A percentile compares a stretch with the other conserved stretches of the same genome.
phyloP scores from a whole-genome alignment of 2,329 filamentous ascomycete genomes.

The Graphilbum fragrans region DNA sequence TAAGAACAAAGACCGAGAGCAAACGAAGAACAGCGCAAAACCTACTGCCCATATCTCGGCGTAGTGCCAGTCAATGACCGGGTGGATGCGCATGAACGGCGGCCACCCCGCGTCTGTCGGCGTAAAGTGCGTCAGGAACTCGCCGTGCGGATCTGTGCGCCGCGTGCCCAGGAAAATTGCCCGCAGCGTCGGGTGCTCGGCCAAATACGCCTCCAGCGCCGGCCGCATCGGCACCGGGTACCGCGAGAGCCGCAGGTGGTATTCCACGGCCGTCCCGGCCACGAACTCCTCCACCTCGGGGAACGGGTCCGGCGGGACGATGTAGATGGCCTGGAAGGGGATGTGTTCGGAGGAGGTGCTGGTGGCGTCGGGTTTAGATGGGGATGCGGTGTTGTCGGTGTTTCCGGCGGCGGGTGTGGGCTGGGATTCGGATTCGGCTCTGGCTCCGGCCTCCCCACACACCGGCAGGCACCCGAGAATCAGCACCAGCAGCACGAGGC shows the following conservation, averaged over 20 bases:
- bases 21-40: constrained; percentile 11
- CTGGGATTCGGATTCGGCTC: too few species aligned
- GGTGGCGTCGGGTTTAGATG: constrained; percentile 2
- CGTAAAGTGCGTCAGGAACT: constrained; percentile 68
- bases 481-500: constrained; percentile 79
- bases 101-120: constrained; percentile 86
- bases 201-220: constrained; percentile 67
- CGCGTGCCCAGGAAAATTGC: constrained; percentile 83
- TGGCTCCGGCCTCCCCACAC: neutral
- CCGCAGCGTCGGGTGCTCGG: constrained; percentile 49
- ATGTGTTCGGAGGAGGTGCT: constrained; percentile 21
- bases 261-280: constrained; percentile 46
- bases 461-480: constrained; percentile 55
- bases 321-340: constrained; percentile 71
- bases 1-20: too few species aligned
- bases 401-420: neutral
- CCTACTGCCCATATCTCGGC: constrained; percentile 85
- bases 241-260: constrained; percentile 63
- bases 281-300: constrained; percentile 80
- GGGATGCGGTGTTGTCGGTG: constrained; percentile 1
- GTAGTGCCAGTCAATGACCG: constrained; percentile 96
- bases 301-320: constrained; percentile 76
- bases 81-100: constrained; percentile 82
- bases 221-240: constrained; percentile 71
- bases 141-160: constrained; percentile 84